These are phyloP conservation scores for Polygonum aviculare DNA, from an alignment of 148 eudicot genomes.

Conservation along the genomic window DNA sequence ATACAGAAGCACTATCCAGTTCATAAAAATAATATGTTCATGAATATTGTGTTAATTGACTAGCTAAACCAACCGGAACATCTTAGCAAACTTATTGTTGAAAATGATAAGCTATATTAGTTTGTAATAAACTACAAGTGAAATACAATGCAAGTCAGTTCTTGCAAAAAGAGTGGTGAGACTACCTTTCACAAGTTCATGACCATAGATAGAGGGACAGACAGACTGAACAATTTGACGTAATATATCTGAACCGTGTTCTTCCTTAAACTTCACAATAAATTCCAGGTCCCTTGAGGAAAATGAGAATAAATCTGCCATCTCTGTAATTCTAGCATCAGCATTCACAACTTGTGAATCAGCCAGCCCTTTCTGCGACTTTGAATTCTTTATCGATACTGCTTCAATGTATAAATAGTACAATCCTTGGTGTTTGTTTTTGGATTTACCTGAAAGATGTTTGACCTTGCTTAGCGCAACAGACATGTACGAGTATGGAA, in stretches of 20 bases:
- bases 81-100: background rate
- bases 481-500: background rate
- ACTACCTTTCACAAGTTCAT: conserved; percentile 93
- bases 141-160: conserved; percentile 2
- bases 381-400: conserved; percentile 75
- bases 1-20: background rate
- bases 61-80: background rate
- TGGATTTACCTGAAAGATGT: conserved; percentile 71
- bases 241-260: conserved; percentile 73
- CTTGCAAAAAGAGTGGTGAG: background rate
- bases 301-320: conserved; percentile 75
- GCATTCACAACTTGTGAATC: conserved; percentile 33
- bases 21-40: background rate
- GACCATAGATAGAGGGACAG: conserved; percentile 97
- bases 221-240: conserved; percentile 86
- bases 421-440: conserved; percentile 82
- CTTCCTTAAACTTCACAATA: conserved; percentile 63
- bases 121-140: background rate
- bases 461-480: background rate
- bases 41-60: background rate
- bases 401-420: conserved; percentile 93
- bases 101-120: background rate
- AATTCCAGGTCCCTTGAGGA: conserved; percentile 87
- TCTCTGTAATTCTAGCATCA: conserved; percentile 54
- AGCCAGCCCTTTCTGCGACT: conserved; percentile 52